Percentiles rank a stretch among this genome's conserved stretches.
phyloP scores from a whole-genome alignment of 2,329 filamentous ascomycete species.

The Pleomassaria siparia region DNA sequence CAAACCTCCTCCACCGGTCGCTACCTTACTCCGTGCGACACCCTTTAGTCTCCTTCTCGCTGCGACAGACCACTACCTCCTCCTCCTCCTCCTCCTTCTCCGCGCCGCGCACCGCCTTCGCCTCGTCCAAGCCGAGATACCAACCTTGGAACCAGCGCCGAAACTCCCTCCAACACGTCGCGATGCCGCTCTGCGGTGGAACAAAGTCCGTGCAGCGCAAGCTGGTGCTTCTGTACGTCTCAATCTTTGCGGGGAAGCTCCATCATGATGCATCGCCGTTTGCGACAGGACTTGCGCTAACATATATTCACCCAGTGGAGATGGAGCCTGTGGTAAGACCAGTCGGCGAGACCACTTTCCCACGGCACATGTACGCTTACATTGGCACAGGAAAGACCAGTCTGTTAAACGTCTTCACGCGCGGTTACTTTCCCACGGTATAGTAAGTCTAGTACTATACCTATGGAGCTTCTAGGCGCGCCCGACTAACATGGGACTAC shows the following conservation, averaged over 20 bases:
- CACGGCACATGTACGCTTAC: no score
- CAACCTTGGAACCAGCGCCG: conserved; percentile 27
- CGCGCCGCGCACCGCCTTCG: conserved; percentile 23
- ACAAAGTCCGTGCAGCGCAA: conserved; percentile 86
- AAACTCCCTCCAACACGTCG: conserved; percentile 19
- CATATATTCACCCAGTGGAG: conserved; percentile 63
- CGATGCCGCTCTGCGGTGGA: conserved; percentile 53
- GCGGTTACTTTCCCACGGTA: conserved; percentile 97
- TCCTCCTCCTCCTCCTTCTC: no score
- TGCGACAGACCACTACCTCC: conserved; percentile 11
- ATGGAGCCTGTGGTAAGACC: conserved; percentile 97
- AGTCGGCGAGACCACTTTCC: no score
- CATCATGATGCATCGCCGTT: background rate
- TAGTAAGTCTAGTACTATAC: conserved; percentile 61
- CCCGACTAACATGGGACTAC: conserved; percentile 17
- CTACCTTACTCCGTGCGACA: conserved; percentile 19
- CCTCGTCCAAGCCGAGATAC: conserved; percentile 26
- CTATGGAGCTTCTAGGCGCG: conserved; percentile 5
- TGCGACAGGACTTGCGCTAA: conserved; percentile 28
- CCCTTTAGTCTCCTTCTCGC: conserved; percentile 9
- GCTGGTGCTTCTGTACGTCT: conserved; percentile 83
- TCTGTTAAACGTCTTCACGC: conserved; percentile 96
- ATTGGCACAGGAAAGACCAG: no score
- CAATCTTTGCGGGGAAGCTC: conserved; percentile 14
- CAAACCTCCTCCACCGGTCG: conserved; percentile 15